These are phyloP conservation scores for Chenopodium suecicum DNA, from an alignment of 148 eudicot species.

Conservation along the genomic window DNA sequence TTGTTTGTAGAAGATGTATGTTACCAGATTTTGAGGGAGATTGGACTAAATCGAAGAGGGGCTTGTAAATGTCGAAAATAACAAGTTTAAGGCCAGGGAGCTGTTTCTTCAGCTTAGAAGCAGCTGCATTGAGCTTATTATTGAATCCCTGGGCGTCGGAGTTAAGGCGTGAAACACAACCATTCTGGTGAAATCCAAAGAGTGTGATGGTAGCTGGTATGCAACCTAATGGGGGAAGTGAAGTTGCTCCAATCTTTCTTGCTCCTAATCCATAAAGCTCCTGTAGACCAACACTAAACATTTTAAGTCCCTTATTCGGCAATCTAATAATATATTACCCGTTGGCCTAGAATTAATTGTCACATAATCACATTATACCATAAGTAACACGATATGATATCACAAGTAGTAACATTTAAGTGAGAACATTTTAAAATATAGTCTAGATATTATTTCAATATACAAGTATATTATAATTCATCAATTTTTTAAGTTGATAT, in stretches of 20 bases:
- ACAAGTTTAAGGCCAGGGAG: slow-evolving; percentile 72
- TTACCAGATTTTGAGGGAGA: slow-evolving; percentile 68
- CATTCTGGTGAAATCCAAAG: slow-evolving; percentile 56
- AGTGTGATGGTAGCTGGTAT: slow-evolving; percentile 65
- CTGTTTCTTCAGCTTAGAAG: slow-evolving; percentile 50
- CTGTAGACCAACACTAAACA: slow-evolving; percentile 35
- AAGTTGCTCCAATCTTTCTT: slow-evolving; percentile 87
- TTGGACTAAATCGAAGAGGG: slow-evolving; percentile 65
- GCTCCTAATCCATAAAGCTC: slow-evolving; percentile 72
- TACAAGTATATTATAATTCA: too few species aligned
- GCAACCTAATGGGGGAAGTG: slow-evolving; percentile 93
- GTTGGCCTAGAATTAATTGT: not conserved
- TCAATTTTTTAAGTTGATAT: too few species aligned
- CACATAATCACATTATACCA: not conserved
- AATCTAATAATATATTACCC: not conserved
- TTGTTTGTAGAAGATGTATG: not conserved
- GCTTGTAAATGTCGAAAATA: slow-evolving; percentile 76
- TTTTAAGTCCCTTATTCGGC: too few species aligned
- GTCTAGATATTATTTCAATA: too few species aligned
- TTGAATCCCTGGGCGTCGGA: slow-evolving; percentile 70
- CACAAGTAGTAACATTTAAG: too few species aligned
- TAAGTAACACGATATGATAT: not conserved
- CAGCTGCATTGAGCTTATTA: slow-evolving; percentile 73
- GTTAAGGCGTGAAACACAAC: slow-evolving; percentile 70
- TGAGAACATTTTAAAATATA: too few species aligned